Evolutionary conservation across 306 rosid species (phyloP), one percentile per base, ranked within the genome.

Genomic region (Luffa acutangula): DNA sequence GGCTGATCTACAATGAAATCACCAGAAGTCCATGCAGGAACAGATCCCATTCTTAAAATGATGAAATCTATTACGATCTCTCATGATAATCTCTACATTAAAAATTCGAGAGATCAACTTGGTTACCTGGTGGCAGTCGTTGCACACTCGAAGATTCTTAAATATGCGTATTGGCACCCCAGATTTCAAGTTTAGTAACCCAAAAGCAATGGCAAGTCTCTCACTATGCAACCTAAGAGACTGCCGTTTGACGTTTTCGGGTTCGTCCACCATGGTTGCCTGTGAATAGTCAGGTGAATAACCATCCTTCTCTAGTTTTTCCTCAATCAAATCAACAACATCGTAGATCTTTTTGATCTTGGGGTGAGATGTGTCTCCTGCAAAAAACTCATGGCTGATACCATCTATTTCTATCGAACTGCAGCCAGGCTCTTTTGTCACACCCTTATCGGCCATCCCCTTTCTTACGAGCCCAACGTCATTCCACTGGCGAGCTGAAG

Each of bases 351-450:
- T 84, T 82, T 78, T 62, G 51, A 85, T 87, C 41, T 59, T 76
- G 48, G 94, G 90, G 83, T 92, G 98, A 53, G 90, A 86, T 2
- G 92, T 86, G 83, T 92, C 98, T 31, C 97, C 94, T 6, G 96
- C 90, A 75, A 94, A 88, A 82, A 94, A 91, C 81, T 92, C 96
- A 69, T 92, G 93, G 60, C 86, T 85, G 3, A 62, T 59, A 46
- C 96, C 97, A 77, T 88, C 81, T 53, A 94, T 81, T 80, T 92
- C 97, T 54, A 92, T 87, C 51, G 85, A 71, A 83, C 91, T 92
- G 63, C 97, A 92, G 1, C 96, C 97, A 9, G 96, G 94, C 60
- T 90, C 92, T 82, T 92, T 94, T 6, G 37, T 59, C 79, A 89
- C 83, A 75, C 93, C 96, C 67, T 79, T 85, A 11, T 89, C 86